phyloP scores from a whole-genome alignment of 768 basidiomycete species.

The Gloeopeniophorella convolvens region DNA sequence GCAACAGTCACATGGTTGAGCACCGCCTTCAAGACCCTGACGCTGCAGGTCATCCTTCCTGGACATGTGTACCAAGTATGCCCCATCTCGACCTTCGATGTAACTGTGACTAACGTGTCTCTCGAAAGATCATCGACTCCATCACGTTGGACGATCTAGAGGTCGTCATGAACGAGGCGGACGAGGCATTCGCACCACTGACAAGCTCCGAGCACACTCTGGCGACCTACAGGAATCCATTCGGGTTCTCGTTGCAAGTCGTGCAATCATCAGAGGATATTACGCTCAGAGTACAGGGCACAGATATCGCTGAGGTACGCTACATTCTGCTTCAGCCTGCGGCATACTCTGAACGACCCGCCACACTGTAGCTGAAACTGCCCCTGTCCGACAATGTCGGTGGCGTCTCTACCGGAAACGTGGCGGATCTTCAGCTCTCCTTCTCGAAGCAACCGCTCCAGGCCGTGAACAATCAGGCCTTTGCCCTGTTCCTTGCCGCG shows the following conservation, averaged over 20 bases:
- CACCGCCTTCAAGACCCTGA: slow-evolving; percentile 62
- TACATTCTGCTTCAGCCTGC: background rate
- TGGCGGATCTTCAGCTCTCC: slow-evolving; percentile 50
- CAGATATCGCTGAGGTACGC: slow-evolving; percentile 47
- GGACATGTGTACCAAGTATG: slow-evolving; percentile 49
- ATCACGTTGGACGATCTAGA: slow-evolving; percentile 54
- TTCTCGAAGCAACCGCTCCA: slow-evolving; percentile 52
- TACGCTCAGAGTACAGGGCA: slow-evolving; percentile 40
- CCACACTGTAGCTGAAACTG: slow-evolving; percentile 39
- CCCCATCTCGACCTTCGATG: background rate
- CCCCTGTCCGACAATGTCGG: slow-evolving; percentile 44
- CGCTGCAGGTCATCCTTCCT: slow-evolving; percentile 53
- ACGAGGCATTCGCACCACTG: slow-evolving; percentile 54
- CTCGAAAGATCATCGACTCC: slow-evolving; percentile 51
- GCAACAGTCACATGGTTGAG: slow-evolving; percentile 56
- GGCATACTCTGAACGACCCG: background rate
- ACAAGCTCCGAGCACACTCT: slow-evolving; percentile 49
- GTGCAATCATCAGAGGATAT: slow-evolving; percentile 49
- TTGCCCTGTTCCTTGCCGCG: slow-evolving; percentile 49
- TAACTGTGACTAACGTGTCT: background rate
- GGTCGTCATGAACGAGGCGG: slow-evolving; percentile 43
- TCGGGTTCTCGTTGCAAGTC: slow-evolving; percentile 69
- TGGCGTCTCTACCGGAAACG: slow-evolving; percentile 64
- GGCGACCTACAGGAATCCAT: slow-evolving; percentile 64
- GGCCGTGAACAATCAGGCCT: slow-evolving; percentile 48